Evolutionary conservation across 768 basidiomycete genomes (phyloP).

Genomic region (Termitomyces sp.): DNA sequence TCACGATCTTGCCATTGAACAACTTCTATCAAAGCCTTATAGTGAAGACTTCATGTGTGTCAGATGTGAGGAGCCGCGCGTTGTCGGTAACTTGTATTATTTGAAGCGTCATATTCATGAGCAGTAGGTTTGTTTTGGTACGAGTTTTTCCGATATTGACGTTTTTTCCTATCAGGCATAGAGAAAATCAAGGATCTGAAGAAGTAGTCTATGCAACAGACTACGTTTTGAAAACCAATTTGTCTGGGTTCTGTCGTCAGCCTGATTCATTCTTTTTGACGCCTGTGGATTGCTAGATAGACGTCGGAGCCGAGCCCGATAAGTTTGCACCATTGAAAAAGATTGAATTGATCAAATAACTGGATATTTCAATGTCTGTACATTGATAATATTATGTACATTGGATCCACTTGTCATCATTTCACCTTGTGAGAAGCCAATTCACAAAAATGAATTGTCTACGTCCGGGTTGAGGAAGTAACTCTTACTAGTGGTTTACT

Average conservation of each 20-base stretch:
- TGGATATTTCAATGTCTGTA: too few relatives aligned
- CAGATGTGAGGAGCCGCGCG: not conserved
- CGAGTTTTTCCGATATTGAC: too few relatives aligned
- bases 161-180: not conserved
- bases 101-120: not conserved
- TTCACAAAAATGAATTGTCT: too few relatives aligned
- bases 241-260: not conserved
- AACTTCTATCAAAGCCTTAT: not conserved
- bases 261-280: not conserved
- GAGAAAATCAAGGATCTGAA: not conserved
- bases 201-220: not conserved
- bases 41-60: not conserved
- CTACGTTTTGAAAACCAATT: not conserved
- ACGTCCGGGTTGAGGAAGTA: too few relatives aligned
- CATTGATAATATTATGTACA: too few relatives aligned
- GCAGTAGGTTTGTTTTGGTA: not conserved
- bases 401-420: too few relatives aligned
- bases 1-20: not conserved
- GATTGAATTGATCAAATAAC: too few relatives aligned
- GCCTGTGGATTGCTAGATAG: not conserved
- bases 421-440: too few relatives aligned
- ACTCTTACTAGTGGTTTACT: too few relatives aligned
- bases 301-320: too few relatives aligned
- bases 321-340: too few relatives aligned
- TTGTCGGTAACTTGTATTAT: not conserved